Base-by-base conservation (phyloP, 2,329 filamentous ascomycete genomes). In the Myriosclerotinia curreyana region DNA sequence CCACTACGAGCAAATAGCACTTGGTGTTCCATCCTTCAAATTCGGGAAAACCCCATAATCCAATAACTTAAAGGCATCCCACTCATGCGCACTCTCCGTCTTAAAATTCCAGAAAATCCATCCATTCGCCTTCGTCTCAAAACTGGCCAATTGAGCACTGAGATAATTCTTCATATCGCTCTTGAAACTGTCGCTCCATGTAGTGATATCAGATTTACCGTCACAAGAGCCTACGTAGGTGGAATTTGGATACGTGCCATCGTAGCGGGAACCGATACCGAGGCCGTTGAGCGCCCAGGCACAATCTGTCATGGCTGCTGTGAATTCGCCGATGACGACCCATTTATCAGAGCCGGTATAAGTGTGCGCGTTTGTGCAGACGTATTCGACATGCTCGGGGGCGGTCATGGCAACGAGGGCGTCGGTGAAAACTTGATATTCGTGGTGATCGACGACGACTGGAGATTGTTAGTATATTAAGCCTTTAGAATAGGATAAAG, bases 251-350 rank as follows among this genome's bases (percentile, higher is more conserved):
- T 79, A 83, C 3, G 79, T 80, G 17, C 85, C 86, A 64, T 86
- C 82, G 72, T 77, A 79, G 36, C 87, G 80, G 11, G 86, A 80
- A 15, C 86, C 86, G 51, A 83, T 75, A 2, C 81, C 82, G 64
- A 81, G 82, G 49, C 87, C 85, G 67, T 84, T 84, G 51, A 79
- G 71, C 25, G 72, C 80, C 56, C 77, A 79, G 11, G 82, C 80
- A 68, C 82, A 84, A 42, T 86, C 83, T 3, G 87, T 89, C 80
- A 88, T 82, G 17, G 86, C 87, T 28, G 81, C 86, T 1, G 83
- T 84, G 86, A 87, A 90, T 73, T 90, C 87, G 50, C 87, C 87
- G 6, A 88, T 82, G 62, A 89, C 77, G n/a, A 83, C 82, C 80
- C 83, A 87, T 74, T 89, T 89, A 74, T 89, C 85, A 6, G 79